Conservation (phyloP, 2,329 filamentous ascomycete genomes). For the Exophiala sp. region DNA sequence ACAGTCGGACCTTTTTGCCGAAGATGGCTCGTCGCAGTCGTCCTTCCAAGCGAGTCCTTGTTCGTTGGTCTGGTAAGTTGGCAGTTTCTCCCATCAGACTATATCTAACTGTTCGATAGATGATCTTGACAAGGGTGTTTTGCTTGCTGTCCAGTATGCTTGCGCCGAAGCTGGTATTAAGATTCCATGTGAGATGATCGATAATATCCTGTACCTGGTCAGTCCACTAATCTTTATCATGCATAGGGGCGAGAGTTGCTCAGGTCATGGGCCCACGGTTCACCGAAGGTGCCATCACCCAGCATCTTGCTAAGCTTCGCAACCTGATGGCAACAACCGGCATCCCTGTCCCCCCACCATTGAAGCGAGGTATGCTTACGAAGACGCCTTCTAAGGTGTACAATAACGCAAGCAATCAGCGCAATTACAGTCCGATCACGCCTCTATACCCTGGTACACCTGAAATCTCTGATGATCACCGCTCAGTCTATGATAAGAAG, state of each 20-base stretch:
- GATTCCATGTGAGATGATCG: slow-evolving; percentile 38
- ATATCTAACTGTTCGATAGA: slow-evolving; percentile 32
- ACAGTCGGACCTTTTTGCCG: not conserved
- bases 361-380: slow-evolving; percentile 35
- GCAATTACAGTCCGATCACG: slow-evolving; percentile 1
- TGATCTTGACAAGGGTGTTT: slow-evolving; percentile 42
- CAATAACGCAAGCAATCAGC: slow-evolving; percentile 5
- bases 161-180: slow-evolving; percentile 38
- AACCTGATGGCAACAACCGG: slow-evolving; percentile 29
- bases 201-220: not conserved
- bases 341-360: slow-evolving; percentile 39
- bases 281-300: slow-evolving; percentile 44
- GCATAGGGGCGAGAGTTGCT: slow-evolving; percentile 35
- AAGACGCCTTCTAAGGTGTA: slow-evolving; percentile 27
- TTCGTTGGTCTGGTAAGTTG: slow-evolving; percentile 43
- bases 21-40: slow-evolving; percentile 21
- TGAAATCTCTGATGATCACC: not conserved
- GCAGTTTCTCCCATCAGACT: not conserved
- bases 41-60: slow-evolving; percentile 36
- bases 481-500: slow-evolving; percentile 7
- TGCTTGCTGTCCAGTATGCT: slow-evolving; percentile 41
- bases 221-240: not conserved
- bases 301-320: slow-evolving; percentile 47
- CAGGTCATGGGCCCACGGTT: slow-evolving; percentile 39
- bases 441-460: slow-evolving; percentile 8